A percentile compares a stretch with the other conserved stretches of the same genome.
Evolutionary conservation across 2,329 filamentous ascomycete genomes (phyloP).

Genomic region (Lachnellula hyalina): DNA sequence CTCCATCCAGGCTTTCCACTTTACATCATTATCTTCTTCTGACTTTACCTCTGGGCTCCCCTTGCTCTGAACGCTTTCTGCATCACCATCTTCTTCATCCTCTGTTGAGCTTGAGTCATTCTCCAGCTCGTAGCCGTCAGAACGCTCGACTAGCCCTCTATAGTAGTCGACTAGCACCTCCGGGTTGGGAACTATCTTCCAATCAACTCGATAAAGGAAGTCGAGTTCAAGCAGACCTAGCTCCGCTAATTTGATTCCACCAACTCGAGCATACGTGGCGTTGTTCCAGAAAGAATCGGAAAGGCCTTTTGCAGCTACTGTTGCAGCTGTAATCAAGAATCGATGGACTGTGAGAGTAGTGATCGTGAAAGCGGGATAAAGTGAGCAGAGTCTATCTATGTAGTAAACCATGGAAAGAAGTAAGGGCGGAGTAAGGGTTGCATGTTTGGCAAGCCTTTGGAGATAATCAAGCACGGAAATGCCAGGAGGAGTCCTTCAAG

Average conservation of each 20-base stretch:
- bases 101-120: slow-evolving; percentile 26
- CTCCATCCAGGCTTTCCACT: slow-evolving; percentile 30
- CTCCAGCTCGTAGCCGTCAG: slow-evolving; percentile 50
- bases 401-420: slow-evolving; percentile 99
- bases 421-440: slow-evolving; percentile 86
- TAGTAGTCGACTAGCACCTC: slow-evolving; percentile 95
- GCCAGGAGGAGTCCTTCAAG: slow-evolving; percentile 59
- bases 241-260: slow-evolving; percentile 85
- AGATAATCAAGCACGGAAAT: slow-evolving; percentile 95
- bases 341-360: slow-evolving; percentile 95
- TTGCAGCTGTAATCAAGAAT: slow-evolving; percentile 92
- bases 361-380: slow-evolving; percentile 93
- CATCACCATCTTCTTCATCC: slow-evolving; percentile 17
- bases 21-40: slow-evolving; percentile 16
- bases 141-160: slow-evolving; percentile 70
- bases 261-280: slow-evolving; percentile 88
- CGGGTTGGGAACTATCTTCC: slow-evolving; percentile 94
- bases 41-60: slow-evolving; percentile 32
- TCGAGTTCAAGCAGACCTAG: slow-evolving; percentile 88
- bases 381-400: slow-evolving; percentile 86
- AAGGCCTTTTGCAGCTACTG: slow-evolving; percentile 90
- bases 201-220: slow-evolving; percentile 86
- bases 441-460: slow-evolving; percentile 86
- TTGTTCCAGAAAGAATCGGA: slow-evolving; percentile 99
- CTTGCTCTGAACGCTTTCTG: slow-evolving; percentile 31